These are phyloP conservation scores for Waltiozyma sp. DNA, from an alignment of 1,139 yeast genomes.

Conservation along the genomic window DNA sequence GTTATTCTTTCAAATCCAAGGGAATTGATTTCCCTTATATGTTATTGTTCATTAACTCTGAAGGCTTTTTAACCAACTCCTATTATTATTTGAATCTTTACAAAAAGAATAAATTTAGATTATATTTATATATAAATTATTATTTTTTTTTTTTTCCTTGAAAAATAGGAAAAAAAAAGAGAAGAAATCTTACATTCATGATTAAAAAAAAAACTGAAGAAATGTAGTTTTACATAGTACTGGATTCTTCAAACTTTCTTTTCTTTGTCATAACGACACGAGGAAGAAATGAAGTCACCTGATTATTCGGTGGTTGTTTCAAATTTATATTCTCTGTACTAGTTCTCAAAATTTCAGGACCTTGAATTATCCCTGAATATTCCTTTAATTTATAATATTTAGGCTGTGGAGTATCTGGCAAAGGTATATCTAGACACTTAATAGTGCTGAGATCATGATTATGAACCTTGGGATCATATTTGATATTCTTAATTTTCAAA, in stretches of 20 bases:
- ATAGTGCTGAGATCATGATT: not conserved
- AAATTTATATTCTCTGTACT: not conserved
- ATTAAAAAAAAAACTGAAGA: no score
- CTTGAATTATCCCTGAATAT: not conserved
- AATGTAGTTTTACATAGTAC: not conserved
- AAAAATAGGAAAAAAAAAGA: no score
- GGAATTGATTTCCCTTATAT: not conserved
- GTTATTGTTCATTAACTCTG: no score
- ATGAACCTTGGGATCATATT: slow-evolving; percentile 1
- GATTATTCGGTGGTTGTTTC: not conserved
- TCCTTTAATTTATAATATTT: slow-evolving; percentile 19
- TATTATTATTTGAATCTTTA: no score
- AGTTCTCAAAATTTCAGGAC: not conserved
- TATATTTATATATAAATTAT: no score
- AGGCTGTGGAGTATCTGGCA: slow-evolving; percentile 21
- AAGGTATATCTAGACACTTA: slow-evolving; percentile 8
- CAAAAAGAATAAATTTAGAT: no score
- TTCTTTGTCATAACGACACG: not conserved
- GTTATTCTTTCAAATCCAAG: no score
- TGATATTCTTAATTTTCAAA: slow-evolving; percentile 16
- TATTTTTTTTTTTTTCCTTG: no score
- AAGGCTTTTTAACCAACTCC: no score
- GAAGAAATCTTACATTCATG: not conserved
- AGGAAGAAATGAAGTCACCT: not conserved
- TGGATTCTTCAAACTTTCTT: not conserved